Conservation (phyloP, 805 yeast genomes). For the Candida krabiensis region DNA sequence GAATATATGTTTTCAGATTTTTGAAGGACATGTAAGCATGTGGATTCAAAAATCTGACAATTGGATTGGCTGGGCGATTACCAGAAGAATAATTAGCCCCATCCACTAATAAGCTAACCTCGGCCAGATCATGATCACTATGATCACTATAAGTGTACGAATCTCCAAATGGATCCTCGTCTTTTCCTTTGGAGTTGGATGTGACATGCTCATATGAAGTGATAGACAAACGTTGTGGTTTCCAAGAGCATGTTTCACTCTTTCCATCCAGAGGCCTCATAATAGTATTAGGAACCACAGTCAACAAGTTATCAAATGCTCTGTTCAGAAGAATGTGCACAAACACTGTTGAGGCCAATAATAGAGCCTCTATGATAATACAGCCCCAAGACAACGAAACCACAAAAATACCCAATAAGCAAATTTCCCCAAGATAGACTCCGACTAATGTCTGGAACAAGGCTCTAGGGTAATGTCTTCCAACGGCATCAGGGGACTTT, state of each 20-base stretch:
- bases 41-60: conserved; percentile 53
- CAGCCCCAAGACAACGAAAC: conserved; percentile 98
- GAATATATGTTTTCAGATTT: conserved; percentile 50
- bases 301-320: conserved; percentile 66
- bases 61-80: conserved; percentile 15
- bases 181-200: not conserved
- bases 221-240: conserved; percentile 5
- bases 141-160: conserved; percentile 11
- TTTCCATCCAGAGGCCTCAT: conserved; percentile 79
- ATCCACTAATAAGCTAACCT: conserved; percentile 70
- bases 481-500: conserved; percentile 74
- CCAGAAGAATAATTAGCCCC: conserved; percentile 44
- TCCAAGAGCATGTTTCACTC: conserved; percentile 59
- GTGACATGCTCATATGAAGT: not conserved
- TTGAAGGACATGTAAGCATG: conserved; percentile 50
- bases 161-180: conserved; percentile 4
- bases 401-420: conserved; percentile 81
- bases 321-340: conserved; percentile 61
- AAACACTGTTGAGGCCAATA: conserved; percentile 64
- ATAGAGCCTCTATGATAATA: conserved; percentile 68
- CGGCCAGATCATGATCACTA: conserved; percentile 4
- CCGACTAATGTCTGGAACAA: conserved; percentile 87
- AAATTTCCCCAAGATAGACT: conserved; percentile 81
- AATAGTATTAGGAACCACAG: conserved; percentile 63
- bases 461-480: conserved; percentile 85